Evolutionary conservation across 306 rosid species (phyloP).

Genomic region (Casuarina cunninghamiana): DNA sequence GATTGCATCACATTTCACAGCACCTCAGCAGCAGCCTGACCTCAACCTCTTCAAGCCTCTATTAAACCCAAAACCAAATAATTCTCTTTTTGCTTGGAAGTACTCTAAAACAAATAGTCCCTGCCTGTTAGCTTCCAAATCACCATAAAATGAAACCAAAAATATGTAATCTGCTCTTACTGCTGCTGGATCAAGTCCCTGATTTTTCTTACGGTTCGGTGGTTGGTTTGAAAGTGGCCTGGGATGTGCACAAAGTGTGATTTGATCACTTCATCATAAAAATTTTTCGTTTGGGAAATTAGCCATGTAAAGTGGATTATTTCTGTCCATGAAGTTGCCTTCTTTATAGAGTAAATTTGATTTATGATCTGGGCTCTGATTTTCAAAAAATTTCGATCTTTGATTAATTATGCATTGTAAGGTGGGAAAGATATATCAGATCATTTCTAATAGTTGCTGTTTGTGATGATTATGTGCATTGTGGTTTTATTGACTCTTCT

Average conservation of each 20-base stretch:
- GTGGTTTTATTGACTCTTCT: constrained; percentile 7
- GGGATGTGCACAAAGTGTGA: background rate
- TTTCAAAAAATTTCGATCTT: background rate
- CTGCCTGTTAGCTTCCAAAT: no score
- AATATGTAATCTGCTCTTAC: no score
- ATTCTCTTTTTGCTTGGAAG: no score
- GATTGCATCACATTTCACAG: no score
- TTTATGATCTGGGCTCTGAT: background rate
- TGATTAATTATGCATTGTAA: no score
- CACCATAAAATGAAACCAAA: no score
- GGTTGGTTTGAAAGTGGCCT: background rate
- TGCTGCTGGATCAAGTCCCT: background rate
- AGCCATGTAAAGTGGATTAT: background rate
- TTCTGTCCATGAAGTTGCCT: background rate
- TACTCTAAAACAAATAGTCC: no score
- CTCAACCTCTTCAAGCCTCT: no score
- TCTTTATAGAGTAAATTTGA: background rate
- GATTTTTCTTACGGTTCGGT: background rate
- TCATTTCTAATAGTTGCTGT: background rate
- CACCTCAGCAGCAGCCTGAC: no score
- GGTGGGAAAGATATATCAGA: background rate
- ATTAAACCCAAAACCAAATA: no score
- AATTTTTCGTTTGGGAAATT: background rate
- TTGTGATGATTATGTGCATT: constrained; percentile 18
- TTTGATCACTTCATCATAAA: background rate